Base-by-base conservation (phyloP, 805 yeast species). In the Yarrowia keelungensis region DNA sequence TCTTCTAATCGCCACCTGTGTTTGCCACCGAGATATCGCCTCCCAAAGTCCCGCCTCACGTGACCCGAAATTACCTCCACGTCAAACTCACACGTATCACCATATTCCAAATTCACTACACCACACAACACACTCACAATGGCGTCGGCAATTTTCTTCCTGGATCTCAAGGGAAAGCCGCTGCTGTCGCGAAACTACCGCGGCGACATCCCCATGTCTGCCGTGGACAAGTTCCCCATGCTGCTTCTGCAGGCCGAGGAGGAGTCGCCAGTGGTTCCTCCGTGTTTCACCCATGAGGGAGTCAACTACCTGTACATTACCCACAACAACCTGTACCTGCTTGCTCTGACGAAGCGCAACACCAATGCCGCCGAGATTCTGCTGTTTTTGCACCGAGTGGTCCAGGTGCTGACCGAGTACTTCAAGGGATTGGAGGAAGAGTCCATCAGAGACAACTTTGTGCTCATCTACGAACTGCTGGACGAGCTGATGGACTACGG, bases 401-500 rank as follows among this genome's bases (percentile, higher is more conserved):
- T 82, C 36, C 78, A 78, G 22, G 80, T 85, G 22, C 72, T 86
- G 62, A 79, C 79, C 61, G 79, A 78, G 58, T 86, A 86, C 72
- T 83, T 85, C 72, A 78, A 79, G 70, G 76, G 72, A 22, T 76
- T 89, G 49, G 85, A 85, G 73, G 83, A 83, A 67, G 92, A 89
- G 68, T 73, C 86, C 16, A 84, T 91, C 1, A 79, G 85, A 26
- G 97, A 92, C 76, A 92, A 92, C 77, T 84, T 86, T 71, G 86
- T 88, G 42, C 80, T 92, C 61, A 84, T 92, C 8, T 89, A 89
- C 77, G 97, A 92, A 76, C 79, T 92, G n/a, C 78, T 92, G 53
- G 97, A 92, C 75, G 97, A 92, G 75, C 89, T 92, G 82, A 84
- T 91, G 86, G 97, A 92, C 77, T 89, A 85, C 77, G 97, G 97